Percentiles rank a stretch among this genome's conserved stretches.
Conservation (phyloP, 2,329 filamentous ascomycete species). For the Talaromyces albobiverticillius region DNA sequence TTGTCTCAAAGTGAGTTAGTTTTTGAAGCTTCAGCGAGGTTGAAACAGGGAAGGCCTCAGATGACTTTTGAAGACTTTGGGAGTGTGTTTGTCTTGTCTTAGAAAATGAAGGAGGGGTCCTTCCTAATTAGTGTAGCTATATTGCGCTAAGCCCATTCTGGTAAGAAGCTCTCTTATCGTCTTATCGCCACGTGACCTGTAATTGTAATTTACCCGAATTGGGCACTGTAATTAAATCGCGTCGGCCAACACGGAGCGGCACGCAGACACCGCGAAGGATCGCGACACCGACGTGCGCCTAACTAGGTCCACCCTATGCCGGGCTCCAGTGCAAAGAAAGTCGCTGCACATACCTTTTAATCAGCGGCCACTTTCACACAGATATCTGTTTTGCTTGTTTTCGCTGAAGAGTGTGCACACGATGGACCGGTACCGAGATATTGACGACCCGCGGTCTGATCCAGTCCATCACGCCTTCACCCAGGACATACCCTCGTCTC, state of each 20-base stretch:
- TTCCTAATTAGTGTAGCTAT: not conserved
- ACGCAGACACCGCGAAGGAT: constrained; percentile 13
- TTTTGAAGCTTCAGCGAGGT: too few relatives aligned
- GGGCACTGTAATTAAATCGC: constrained; percentile 14
- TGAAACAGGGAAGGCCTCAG: not conserved
- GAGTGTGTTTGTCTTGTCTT: too few relatives aligned
- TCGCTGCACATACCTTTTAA: not conserved
- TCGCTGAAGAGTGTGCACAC: not conserved
- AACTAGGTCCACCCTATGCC: constrained; percentile 9
- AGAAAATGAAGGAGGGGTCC: too few relatives aligned
- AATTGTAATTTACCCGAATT: constrained; percentile 12
- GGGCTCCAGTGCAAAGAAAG: not conserved
- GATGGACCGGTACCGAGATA: constrained; percentile 11
- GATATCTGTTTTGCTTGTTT: not conserved
- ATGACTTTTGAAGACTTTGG: too few relatives aligned
- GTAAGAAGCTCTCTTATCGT: not conserved
- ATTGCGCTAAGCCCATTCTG: not conserved
- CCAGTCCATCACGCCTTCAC: constrained; percentile 19
- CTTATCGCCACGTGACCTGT: constrained; percentile 8
- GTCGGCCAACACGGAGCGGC: constrained; percentile 9
- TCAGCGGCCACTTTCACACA: not conserved
- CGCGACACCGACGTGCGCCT: constrained; percentile 10
- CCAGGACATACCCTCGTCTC: constrained; percentile 40
- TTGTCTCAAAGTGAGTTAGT: too few relatives aligned
- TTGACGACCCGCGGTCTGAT: constrained; percentile 12